Conservation (phyloP, 352 stramenopile genomes). For the Thalassiosira exigua region DNA sequence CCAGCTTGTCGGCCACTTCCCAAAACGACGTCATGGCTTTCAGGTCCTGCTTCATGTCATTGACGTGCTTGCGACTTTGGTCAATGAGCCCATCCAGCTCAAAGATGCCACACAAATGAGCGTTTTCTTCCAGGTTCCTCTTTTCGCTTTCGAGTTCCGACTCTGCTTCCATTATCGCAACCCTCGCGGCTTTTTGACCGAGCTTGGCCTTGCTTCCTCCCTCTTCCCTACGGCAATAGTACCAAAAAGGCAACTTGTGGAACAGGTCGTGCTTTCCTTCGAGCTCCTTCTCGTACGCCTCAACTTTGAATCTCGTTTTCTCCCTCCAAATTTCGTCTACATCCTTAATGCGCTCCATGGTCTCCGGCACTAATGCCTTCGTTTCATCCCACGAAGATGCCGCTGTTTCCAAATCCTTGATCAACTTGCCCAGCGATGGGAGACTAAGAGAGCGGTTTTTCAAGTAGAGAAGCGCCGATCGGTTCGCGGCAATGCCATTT, state of each 20-base stretch:
- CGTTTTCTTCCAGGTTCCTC: constrained; percentile 91
- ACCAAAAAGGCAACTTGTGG: constrained; percentile 58
- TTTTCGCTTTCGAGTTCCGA: constrained; percentile 88
- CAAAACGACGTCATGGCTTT: constrained; percentile 87
- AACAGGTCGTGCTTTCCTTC: constrained; percentile 71
- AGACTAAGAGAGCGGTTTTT: constrained; percentile 58
- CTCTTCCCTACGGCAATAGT: constrained; percentile 28
- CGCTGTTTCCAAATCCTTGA: constrained; percentile 76
- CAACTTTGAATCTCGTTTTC: constrained; percentile 93
- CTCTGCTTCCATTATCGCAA: constrained; percentile 67
- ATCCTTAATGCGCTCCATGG: constrained; percentile 71
- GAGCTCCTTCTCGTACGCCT: constrained; percentile 91
- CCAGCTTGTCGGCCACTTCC: constrained; percentile 88
- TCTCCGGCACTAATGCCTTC: constrained; percentile 69
- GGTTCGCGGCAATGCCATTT: constrained; percentile 74
- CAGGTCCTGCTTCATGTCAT: constrained; percentile 88
- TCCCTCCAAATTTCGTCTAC: constrained; percentile 78
- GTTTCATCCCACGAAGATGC: constrained; percentile 70
- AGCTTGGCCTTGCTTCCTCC: constrained; percentile 40
- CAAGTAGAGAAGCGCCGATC: constrained; percentile 71
- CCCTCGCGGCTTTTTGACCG: constrained; percentile 60
- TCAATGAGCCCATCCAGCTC: constrained; percentile 94
- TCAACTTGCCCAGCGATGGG: constrained; percentile 62
- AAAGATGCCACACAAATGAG: constrained; percentile 92
- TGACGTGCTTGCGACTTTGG: constrained; percentile 88